Base-by-base conservation (phyloP, 306 rosid genomes). In the Oxytropis ochrocephala region DNA sequence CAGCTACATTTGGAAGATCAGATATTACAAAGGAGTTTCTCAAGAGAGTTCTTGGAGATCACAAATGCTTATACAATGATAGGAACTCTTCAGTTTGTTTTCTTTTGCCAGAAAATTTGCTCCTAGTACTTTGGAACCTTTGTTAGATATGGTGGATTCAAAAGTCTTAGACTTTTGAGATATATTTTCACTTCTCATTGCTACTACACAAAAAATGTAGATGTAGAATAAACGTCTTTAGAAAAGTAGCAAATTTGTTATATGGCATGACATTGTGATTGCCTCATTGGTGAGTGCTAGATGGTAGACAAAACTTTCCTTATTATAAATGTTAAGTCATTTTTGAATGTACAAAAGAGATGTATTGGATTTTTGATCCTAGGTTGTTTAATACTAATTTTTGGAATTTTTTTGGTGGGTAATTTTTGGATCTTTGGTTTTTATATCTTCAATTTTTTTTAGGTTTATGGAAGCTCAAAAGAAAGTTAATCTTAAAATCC, bases 61-160 rank as follows among this genome's bases (percentile, higher is more conserved):
- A 72, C 10, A 76, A 9, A 13, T 95, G 99, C 83, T 29, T 48
- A 21, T 91, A 87, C 81, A 91, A 95, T 29, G 8, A 73, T 13
- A 24, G 39, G 11, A 66, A 75, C 82, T 82, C 95, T 30, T 36
- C 95, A 1, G 27, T 81, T 27, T 91, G 99, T 78, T 72, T 44
- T 76, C 95, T 95, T 3, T 95, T 66, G 97, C 88, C 5, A 84
- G 99, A 75, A 94, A 94, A 77, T 89, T 94, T 82, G 85, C 97
- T 69, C 99, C 97, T 1, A 89, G 95, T 81, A 6, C 99, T 24
- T 61, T 94, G 91, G 85, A 87, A 80, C 96, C 97, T 54, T 81
- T 94, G 70, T 54, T 88, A 64, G 78, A 17, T 11, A 67, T 88
- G 56, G 83, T 87, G 44, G 79, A 90, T 38, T 48, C 79, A 33